Evolutionary conservation across 129 eudicot species (phyloP).

Genomic region (Silybum marianum): DNA sequence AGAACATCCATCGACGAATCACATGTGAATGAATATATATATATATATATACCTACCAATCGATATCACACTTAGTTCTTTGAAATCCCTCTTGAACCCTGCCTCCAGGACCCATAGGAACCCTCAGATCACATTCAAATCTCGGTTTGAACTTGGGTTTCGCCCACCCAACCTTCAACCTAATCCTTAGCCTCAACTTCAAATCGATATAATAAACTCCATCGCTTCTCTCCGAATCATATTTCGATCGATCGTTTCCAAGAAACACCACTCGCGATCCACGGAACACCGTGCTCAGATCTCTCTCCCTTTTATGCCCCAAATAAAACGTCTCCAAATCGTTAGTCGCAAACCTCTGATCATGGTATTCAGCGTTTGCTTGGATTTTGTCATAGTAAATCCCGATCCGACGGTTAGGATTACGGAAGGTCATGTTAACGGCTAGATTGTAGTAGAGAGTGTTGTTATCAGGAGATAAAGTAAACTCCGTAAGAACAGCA

Average conservation of each 20-base stretch:
- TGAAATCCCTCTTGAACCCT: constrained; percentile 8
- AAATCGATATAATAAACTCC: constrained; percentile 50
- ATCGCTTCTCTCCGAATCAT: constrained; percentile 28
- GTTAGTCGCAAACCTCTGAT: constrained; percentile 10
- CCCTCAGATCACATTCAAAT: constrained; percentile 30
- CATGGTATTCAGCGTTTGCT: constrained; percentile 43
- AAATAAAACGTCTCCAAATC: constrained; percentile 27
- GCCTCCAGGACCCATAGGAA: constrained; percentile 15
- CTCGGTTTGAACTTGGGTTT: constrained; percentile 64
- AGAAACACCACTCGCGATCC: constrained; percentile 23
- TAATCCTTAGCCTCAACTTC: constrained; percentile 48
- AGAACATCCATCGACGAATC: not conserved
- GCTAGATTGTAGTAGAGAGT: constrained; percentile 60
- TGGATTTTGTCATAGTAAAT: constrained; percentile 67
- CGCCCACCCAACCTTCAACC: constrained; percentile 55
- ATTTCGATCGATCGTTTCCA: constrained; percentile 20
- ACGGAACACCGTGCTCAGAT: not conserved
- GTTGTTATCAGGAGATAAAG: constrained; percentile 43
- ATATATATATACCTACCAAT: constrained; percentile 24
- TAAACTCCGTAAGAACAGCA: constrained; percentile 59
- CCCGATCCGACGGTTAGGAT: constrained; percentile 68
- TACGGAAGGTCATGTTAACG: constrained; percentile 60
- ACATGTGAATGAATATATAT: too few relatives aligned
- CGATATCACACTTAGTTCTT: constrained; percentile 36
- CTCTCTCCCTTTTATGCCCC: constrained; percentile 32